Evolutionary conservation across 768 basidiomycete species (phyloP), one percentile per base, ranked within the genome.

Genomic region (Lactarius pseudohatsudake): DNA sequence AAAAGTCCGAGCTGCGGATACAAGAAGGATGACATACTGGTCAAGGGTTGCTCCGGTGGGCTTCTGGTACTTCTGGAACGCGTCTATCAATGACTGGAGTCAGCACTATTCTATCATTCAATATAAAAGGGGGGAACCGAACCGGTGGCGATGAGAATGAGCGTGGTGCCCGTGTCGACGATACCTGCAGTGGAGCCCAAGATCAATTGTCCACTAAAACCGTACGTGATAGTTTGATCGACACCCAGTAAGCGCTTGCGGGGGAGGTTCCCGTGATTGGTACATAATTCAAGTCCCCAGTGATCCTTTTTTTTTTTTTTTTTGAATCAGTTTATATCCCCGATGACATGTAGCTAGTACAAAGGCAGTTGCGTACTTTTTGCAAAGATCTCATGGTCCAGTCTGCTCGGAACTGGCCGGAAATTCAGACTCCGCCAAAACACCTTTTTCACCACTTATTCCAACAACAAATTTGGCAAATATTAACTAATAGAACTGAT

Each of bases 31-130:
- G 15, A 72, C 79, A 69, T 58, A 84, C 81, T 75, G 67, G 75
- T 89, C 87, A 63, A 81, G 32, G 20, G 73, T 80, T 4, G 81
- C 86, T 20, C 84, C 85, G 1, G 84, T 86, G 18, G 82, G 82
- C 22, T 77, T 20, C 74, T 84, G 79, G 72, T 88, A 89, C 13
- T 75, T 76, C 58, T 82, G 72, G 79, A 86, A 88, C 5, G 84
- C 84, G 65, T 86, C 85, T 55, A 56, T 20, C 11, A 67, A 59
- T 43, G 62, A 41, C 6, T 15, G 26, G 16, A 11, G 22, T 59
- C 58, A 59, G 41, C 43, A 47, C 30, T 5, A 4, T 11, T n/a
- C 11, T 7, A 6, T 22, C 13, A 28, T 26, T 43, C 30, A 10
- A 47, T 6, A 8, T 34, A 13, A 34, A 13, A 15, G 43, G 22